A percentile compares a stretch with the other conserved stretches of the same genome.
These are phyloP conservation scores for Heliamphora pulchella DNA, from an alignment of 179 eudicot species.

Conservation along the genomic window DNA sequence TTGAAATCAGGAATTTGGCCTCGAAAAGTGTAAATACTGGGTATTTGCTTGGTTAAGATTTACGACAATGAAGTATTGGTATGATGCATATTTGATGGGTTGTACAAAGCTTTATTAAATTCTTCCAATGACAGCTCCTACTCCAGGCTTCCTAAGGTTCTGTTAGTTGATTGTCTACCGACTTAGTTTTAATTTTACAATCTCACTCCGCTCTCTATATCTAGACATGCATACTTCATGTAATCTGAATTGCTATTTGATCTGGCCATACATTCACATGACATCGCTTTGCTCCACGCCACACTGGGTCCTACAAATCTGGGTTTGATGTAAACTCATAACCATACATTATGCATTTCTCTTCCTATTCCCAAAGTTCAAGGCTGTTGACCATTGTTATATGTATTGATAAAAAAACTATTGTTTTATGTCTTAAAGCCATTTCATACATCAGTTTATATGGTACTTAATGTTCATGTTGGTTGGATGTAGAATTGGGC, in stretches of 20 bases:
- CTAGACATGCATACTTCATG: neutral
- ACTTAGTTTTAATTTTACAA: neutral
- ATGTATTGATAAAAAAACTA: too few species aligned
- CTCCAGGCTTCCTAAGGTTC: neutral
- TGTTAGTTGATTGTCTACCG: neutral
- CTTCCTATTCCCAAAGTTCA: neutral
- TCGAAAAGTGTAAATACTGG: neutral
- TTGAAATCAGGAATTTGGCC: neutral
- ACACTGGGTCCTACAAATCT: neutral
- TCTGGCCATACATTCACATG: slow-evolving; percentile 1
- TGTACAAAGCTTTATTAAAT: slow-evolving; percentile 2
- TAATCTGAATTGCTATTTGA: neutral
- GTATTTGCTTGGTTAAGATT: neutral
- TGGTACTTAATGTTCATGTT: neutral
- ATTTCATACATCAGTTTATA: neutral
- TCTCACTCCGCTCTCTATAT: neutral
- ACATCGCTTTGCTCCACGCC: neutral
- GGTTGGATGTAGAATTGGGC: neutral
- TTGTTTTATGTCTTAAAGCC: neutral
- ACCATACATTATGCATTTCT: neutral
- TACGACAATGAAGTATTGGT: neutral
- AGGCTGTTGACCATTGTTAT: neutral
- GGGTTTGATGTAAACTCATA: neutral
- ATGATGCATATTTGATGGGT: neutral
- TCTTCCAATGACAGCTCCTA: neutral